These are phyloP conservation scores for Petrea volubilis DNA, from an alignment of 257 asterid species.

Conservation along the genomic window DNA sequence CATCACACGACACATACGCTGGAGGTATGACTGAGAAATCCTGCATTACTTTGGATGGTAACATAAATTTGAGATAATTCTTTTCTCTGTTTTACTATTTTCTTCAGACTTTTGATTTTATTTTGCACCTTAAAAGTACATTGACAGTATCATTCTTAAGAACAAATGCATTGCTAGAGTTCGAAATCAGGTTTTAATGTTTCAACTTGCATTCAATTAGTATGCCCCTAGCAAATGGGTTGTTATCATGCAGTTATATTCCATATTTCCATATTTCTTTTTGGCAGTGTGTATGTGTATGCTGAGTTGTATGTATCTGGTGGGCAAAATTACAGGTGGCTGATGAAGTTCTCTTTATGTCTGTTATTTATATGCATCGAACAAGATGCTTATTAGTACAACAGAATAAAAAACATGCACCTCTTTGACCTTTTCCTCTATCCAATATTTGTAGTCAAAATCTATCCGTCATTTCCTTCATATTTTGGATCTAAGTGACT, in stretches of 20 bases:
- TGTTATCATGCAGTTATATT: not conserved
- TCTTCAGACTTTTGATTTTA: not conserved
- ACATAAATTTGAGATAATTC: slow-evolving; percentile 4
- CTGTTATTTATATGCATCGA: slow-evolving; percentile 9
- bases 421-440: slow-evolving; percentile 1
- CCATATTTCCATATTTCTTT: not conserved
- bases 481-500: slow-evolving; percentile 2
- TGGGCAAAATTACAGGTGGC: not conserved
- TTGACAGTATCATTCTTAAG: not conserved
- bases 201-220: too few relatives aligned
- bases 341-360: not conserved
- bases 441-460: not conserved
- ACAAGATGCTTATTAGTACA: not conserved
- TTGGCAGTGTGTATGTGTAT: not conserved
- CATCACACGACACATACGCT: slow-evolving; percentile 37
- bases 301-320: slow-evolving; percentile 7
- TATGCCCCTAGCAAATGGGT: slow-evolving; percentile 13
- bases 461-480: not conserved
- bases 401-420: not conserved
- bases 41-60: slow-evolving; percentile 10
- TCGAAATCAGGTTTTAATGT: too few relatives aligned
- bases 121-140: not conserved
- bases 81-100: not conserved
- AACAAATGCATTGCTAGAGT: not conserved
- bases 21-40: slow-evolving; percentile 53